phyloP scores from a whole-genome alignment of 805 yeast species.

The Ogataea trehalophila region DNA sequence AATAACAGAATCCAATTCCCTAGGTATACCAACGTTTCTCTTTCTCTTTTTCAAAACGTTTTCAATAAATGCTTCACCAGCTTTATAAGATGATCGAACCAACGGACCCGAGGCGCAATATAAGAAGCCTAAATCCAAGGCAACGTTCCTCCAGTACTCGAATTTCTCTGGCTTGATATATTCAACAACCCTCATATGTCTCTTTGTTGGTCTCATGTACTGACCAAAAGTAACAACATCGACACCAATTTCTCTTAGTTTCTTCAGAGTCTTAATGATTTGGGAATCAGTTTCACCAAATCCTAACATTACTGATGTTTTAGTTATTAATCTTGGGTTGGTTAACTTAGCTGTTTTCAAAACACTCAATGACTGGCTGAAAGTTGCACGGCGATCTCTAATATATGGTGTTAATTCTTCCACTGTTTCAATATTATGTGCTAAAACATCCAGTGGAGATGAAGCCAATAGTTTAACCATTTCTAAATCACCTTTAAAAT shows the following conservation, averaged over 20 bases:
- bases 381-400: constrained; percentile 95
- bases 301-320: constrained; percentile 94
- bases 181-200: constrained; percentile 98
- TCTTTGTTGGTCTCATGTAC: constrained; percentile 97
- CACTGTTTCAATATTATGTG: constrained; percentile 95
- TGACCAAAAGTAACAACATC: constrained; percentile 99
- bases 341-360: constrained; percentile 75
- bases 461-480: constrained; percentile 76
- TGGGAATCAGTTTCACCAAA: constrained; percentile 96
- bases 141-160: constrained; percentile 85
- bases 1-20: constrained; percentile 27
- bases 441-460: constrained; percentile 92
- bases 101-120: constrained; percentile 98
- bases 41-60: constrained; percentile 79
- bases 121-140: constrained; percentile 84
- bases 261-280: constrained; percentile 65
- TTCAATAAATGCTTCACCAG: constrained; percentile 97
- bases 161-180: constrained; percentile 92
- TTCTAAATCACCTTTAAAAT: constrained; percentile 84
- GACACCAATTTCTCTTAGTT: constrained; percentile 69
- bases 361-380: constrained; percentile 79
- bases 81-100: constrained; percentile 94
- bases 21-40: constrained; percentile 35
- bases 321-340: constrained; percentile 74
- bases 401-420: constrained; percentile 92